A percentile compares a stretch with the other conserved stretches of the same genome.
Conservation (phyloP, 805 yeast genomes). For the Candida easanensis region DNA sequence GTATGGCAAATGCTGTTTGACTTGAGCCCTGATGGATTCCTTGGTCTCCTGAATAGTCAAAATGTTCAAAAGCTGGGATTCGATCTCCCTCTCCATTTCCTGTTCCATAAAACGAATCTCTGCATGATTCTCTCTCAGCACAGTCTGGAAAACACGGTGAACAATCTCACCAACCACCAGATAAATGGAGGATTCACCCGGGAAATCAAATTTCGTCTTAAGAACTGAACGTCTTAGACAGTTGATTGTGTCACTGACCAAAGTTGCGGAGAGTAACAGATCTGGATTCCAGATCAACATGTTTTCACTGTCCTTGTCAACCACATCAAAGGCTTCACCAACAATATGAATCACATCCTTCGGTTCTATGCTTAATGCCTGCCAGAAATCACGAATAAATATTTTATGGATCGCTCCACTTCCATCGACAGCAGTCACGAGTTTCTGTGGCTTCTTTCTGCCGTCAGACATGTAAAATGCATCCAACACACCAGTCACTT, state of each 20-base stretch:
- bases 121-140: conserved; percentile 36
- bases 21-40: conserved; percentile 40
- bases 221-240: conserved; percentile 75
- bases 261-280: conserved; percentile 73
- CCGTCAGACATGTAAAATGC: conserved; percentile 32
- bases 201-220: conserved; percentile 50
- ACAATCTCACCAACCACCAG: conserved; percentile 79
- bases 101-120: conserved; percentile 28
- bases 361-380: conserved; percentile 42
- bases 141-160: conserved; percentile 65
- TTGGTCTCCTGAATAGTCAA: conserved; percentile 51
- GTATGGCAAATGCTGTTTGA: conserved; percentile 48
- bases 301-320: conserved; percentile 54
- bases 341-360: conserved; percentile 65
- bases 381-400: conserved; percentile 62
- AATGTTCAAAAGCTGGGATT: conserved; percentile 46
- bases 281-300: conserved; percentile 86
- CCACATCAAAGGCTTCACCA: conserved; percentile 37
- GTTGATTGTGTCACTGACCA: conserved; percentile 68
- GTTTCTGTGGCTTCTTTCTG: conserved; percentile 42
- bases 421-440: conserved; percentile 49
- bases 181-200: conserved; percentile 63
- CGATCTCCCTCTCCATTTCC: conserved; percentile 39
- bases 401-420: conserved; percentile 36
- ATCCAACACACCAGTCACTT: conserved; percentile 35